Conservation (phyloP, 345 rosid genomes). For the Salix brachista region DNA sequence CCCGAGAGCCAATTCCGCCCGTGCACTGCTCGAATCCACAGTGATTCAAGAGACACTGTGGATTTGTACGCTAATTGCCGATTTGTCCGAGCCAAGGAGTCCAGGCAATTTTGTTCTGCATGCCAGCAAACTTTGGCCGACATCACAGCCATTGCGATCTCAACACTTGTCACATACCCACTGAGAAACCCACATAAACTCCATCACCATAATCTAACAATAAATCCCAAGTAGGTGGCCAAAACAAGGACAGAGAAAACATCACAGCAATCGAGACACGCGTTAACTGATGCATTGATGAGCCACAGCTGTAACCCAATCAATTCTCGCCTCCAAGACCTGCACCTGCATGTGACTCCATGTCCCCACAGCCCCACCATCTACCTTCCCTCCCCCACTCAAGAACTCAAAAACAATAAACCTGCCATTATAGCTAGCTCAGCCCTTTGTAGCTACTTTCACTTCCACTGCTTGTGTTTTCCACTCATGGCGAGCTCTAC, state of each 20-base stretch:
- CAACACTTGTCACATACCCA: neutral
- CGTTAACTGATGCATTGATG: slow-evolving; percentile 42
- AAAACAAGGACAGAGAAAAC: too few relatives aligned
- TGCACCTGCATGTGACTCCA: slow-evolving; percentile 22
- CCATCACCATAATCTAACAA: neutral
- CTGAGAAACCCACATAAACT: neutral
- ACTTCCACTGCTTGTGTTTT: neutral
- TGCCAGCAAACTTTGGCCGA: too few relatives aligned
- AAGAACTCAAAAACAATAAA: neutral
- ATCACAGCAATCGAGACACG: slow-evolving; percentile 22
- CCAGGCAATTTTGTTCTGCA: neutral
- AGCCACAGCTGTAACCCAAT: slow-evolving; percentile 52
- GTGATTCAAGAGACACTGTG: too few relatives aligned
- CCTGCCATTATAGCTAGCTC: neutral
- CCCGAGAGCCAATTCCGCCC: too few relatives aligned
- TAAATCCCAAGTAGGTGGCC: neutral
- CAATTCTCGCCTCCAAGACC: slow-evolving; percentile 13
- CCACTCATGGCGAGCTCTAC: neutral
- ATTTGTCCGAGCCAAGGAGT: too few relatives aligned
- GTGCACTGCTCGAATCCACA: too few relatives aligned
- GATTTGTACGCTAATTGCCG: too few relatives aligned
- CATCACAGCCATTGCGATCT: neutral
- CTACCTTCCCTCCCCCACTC: neutral
- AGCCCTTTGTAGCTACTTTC: neutral
- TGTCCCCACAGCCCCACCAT: neutral